Conservation (phyloP, 805 yeast genomes). For the Metschnikowia gruessii region DNA sequence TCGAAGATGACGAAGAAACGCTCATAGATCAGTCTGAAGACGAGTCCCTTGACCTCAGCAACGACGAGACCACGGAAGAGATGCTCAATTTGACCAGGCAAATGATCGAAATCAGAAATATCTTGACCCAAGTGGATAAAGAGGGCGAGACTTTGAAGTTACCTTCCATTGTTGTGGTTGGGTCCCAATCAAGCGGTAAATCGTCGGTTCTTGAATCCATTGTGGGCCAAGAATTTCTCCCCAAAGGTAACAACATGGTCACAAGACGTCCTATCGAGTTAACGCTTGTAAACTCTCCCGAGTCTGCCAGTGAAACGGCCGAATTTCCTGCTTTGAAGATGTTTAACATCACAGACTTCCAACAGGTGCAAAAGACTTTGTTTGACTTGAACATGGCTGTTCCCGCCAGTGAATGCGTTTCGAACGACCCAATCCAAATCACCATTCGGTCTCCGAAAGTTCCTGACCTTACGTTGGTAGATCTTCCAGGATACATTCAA, state of each 20-base stretch:
- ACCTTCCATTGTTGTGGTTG: constrained; percentile 95
- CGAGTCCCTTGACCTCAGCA: constrained; percentile 39
- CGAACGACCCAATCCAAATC: constrained; percentile 90
- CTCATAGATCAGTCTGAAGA: constrained; percentile 37
- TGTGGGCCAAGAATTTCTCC: constrained; percentile 97
- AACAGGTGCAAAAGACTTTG: constrained; percentile 82
- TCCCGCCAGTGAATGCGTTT: constrained; percentile 78
- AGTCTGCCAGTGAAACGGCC: constrained; percentile 75
- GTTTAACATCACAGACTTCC: constrained; percentile 80
- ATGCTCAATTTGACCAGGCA: constrained; percentile 88
- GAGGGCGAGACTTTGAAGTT: constrained; percentile 72
- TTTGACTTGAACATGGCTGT: constrained; percentile 91
- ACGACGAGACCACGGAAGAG: constrained; percentile 65
- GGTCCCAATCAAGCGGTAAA: constrained; percentile 97
- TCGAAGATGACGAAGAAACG: constrained; percentile 51
- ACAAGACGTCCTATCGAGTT: constrained; percentile 96
- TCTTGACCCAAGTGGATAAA: constrained; percentile 66
- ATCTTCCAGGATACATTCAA: constrained; percentile 96
- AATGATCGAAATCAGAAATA: constrained; percentile 92
- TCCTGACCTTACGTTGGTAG: constrained; percentile 88
- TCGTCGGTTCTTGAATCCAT: constrained; percentile 93
- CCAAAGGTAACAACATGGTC: constrained; percentile 98
- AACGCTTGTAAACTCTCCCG: constrained; percentile 86
- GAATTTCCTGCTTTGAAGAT: constrained; percentile 89
- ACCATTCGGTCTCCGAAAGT: constrained; percentile 87